These are phyloP conservation scores for Dendrobium catenatum DNA, from an alignment of 106 monocot species.

Conservation along the genomic window DNA sequence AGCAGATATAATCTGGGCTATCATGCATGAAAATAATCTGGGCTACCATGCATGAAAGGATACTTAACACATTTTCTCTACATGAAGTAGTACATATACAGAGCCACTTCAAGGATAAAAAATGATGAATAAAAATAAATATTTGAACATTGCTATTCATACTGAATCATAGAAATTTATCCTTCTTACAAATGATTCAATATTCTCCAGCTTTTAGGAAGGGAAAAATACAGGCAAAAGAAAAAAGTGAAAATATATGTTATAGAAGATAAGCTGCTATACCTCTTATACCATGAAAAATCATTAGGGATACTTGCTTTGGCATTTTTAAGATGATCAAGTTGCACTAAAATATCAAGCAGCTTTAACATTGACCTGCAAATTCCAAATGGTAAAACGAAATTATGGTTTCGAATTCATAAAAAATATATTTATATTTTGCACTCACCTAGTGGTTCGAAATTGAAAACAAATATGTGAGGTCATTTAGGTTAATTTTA, in stretches of 20 bases:
- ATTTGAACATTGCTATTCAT: background rate
- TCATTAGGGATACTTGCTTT: conserved; percentile 99
- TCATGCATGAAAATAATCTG: background rate
- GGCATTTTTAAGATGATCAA: conserved; percentile 99
- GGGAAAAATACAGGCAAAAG: background rate
- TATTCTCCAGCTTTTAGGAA: background rate
- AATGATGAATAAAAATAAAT: background rate
- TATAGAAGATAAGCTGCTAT: conserved; percentile 5
- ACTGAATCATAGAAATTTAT: background rate
- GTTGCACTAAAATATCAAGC: conserved; percentile 92
- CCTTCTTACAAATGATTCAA: background rate
- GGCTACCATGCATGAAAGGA: background rate
- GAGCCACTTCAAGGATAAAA: background rate
- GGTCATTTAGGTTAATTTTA: too few species aligned
- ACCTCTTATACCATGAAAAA: conserved; percentile 99
- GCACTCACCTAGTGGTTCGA: background rate
- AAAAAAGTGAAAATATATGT: background rate
- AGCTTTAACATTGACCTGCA: conserved; percentile 90
- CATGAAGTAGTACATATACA: background rate
- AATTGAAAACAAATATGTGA: background rate
- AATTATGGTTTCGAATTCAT: background rate
- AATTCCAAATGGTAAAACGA: conserved; percentile 5
- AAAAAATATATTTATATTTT: background rate
- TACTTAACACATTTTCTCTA: background rate
- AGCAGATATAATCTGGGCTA: background rate